Base-by-base conservation (phyloP, 2,329 filamentous ascomycete species). In the Pseudocercospora macadamiae region DNA sequence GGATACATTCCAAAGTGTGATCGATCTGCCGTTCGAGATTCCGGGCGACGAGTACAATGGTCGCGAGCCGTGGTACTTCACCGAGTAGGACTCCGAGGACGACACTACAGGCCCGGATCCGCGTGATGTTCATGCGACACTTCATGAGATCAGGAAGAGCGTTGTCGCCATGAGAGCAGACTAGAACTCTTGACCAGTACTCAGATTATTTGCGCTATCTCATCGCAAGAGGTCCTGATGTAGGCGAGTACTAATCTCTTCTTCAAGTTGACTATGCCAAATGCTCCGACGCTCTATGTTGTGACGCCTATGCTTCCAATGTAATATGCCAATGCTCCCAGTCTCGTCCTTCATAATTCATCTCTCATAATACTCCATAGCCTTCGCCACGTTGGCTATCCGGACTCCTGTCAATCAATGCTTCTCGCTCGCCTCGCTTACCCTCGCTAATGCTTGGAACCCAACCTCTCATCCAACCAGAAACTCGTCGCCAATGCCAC, bases 391-490 rank as follows among this genome's bases (percentile, higher is more conserved):
- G 54, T 42, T 54, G 45, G n/a, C 37, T 54, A 3, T 44, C 28
- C 16, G 47, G n/a, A 8, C 28, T 47, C 10, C 55, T 28, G 8
- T 52, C 44, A 39, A 66, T 28, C 61, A 70, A 59, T 23, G 61
- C 60, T 32, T 63, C 57, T 21, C 63, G 48, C 55, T 68, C 3
- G 25, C 58, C n/a, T 32, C 48, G 32, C 55, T 55, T 28, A 67
- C 74, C 4, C 71, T 71, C 75, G 60, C 74, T 75, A 23, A 80
- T 74, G 54, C 75, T 79, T 1, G 86, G 86, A 32, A 86, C 80
- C 86, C 85, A 88, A 2, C 85, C 85, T 59, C 85, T 78, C 84
- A 88, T 86, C 84, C 84, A 88, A 8, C 85, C 85, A 57, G 77
- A 83, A 4, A 87, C 84, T 25, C 79, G 75, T 37, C 78, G 76